Conservation (phyloP, 352 stramenopile genomes). For the Phytophthora pistaciae region DNA sequence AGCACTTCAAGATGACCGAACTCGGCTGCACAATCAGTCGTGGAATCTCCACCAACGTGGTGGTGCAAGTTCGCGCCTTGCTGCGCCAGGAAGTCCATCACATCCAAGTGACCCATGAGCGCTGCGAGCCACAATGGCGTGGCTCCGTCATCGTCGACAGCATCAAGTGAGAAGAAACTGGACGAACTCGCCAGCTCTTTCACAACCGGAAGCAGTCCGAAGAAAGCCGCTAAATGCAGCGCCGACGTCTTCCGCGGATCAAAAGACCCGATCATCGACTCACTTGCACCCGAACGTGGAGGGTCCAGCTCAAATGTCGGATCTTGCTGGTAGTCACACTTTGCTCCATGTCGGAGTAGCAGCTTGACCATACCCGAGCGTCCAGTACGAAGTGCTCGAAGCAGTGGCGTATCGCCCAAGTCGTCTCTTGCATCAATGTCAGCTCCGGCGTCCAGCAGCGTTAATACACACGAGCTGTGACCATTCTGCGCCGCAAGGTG, state of each 20-base stretch:
- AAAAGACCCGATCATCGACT: slow-evolving; percentile 24
- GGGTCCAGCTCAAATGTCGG: not conserved
- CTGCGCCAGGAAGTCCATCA: slow-evolving; percentile 45
- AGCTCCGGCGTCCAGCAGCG: slow-evolving; percentile 41
- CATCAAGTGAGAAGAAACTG: slow-evolving; percentile 35
- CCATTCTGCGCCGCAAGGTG: slow-evolving; percentile 39
- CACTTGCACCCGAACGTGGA: not conserved
- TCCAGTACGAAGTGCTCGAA: slow-evolving; percentile 40
- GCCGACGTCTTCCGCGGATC: slow-evolving; percentile 38
- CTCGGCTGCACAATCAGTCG: slow-evolving; percentile 37
- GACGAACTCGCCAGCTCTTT: slow-evolving; percentile 25
- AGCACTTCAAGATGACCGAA: slow-evolving; percentile 47
- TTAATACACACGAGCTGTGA: slow-evolving; percentile 30
- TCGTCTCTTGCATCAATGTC: slow-evolving; percentile 23
- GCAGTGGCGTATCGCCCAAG: slow-evolving; percentile 31
- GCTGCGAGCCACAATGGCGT: slow-evolving; percentile 51
- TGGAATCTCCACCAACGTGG: slow-evolving; percentile 24
- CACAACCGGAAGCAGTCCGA: slow-evolving; percentile 31
- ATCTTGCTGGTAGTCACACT: not conserved
- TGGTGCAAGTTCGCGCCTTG: slow-evolving; percentile 42
- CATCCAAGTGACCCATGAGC: slow-evolving; percentile 39
- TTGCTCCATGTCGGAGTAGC: slow-evolving; percentile 34
- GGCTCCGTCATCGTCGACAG: slow-evolving; percentile 37
- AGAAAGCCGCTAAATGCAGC: slow-evolving; percentile 53
- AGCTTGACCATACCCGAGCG: slow-evolving; percentile 35